phyloP scores from a whole-genome alignment of 1,284 basidiomycete species.

The Wallemia mellicola region DNA sequence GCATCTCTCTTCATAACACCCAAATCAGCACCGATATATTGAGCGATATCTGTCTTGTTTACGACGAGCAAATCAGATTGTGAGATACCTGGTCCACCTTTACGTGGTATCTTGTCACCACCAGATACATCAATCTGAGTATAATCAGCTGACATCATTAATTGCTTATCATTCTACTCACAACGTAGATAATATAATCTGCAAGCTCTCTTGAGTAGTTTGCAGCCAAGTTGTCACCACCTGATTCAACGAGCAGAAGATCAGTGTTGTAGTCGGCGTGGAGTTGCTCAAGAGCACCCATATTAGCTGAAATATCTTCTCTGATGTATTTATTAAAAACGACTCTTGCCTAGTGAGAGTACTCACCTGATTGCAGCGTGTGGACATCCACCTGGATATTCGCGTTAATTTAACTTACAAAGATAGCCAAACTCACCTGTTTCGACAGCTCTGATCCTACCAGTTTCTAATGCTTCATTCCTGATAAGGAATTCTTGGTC shows the following conservation, averaged over 20 bases:
- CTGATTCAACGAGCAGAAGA: slow-evolving; percentile 70
- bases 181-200: slow-evolving; percentile 93
- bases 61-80: slow-evolving; percentile 80
- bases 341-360: no score
- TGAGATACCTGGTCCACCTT: slow-evolving; percentile 88
- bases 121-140: slow-evolving; percentile 37
- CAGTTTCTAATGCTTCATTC: slow-evolving; percentile 55
- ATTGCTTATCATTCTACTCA: no score
- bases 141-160: no score
- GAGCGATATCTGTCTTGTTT: slow-evolving; percentile 89
- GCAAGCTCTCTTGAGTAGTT: slow-evolving; percentile 88
- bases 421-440: no score
- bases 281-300: slow-evolving; percentile 80
- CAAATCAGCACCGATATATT: slow-evolving; percentile 70
- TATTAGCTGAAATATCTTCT: slow-evolving; percentile 88
- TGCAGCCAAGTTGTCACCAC: slow-evolving; percentile 80
- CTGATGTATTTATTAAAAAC: no score
- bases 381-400: slow-evolving; percentile 77
- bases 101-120: slow-evolving; percentile 91
- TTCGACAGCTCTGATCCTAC: slow-evolving; percentile 81
- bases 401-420: no score
- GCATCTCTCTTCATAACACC: slow-evolving; percentile 86
- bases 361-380: slow-evolving; percentile 84
- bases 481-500: slow-evolving; percentile 92
- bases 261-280: slow-evolving; percentile 65